Conservation (phyloP, 352 stramenopile species). For the Thalassiosira ordinaria region DNA sequence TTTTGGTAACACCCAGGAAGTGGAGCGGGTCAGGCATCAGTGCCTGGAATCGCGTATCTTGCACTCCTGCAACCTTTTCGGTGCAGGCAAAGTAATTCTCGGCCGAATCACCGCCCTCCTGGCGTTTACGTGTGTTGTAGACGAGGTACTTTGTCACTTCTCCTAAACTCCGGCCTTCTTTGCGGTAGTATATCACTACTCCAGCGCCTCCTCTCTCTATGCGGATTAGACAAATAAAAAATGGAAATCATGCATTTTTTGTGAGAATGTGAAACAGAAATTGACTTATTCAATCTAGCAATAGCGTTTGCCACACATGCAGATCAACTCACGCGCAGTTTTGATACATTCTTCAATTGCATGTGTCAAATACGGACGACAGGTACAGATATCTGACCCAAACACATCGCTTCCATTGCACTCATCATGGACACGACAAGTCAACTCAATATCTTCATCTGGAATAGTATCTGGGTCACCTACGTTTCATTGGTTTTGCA, state of each 20-base stretch:
- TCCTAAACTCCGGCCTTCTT: conserved; percentile 96
- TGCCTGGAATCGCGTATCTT: conserved; percentile 98
- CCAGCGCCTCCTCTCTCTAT: conserved; percentile 92
- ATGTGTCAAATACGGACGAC: conserved; percentile 97
- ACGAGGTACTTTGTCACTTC: conserved; percentile 99
- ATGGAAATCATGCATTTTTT: no score
- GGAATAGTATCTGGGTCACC: conserved; percentile 93
- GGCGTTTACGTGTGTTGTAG: conserved; percentile 99
- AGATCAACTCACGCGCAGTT: conserved; percentile 86
- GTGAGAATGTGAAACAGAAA: no score
- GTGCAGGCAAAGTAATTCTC: conserved; percentile 99
- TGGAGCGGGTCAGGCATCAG: conserved; percentile 99
- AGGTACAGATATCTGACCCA: conserved; percentile 99
- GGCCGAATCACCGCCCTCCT: conserved; percentile 95
- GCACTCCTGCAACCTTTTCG: conserved; percentile 95
- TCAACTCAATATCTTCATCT: conserved; percentile 96
- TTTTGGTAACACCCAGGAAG: conserved; percentile 96
- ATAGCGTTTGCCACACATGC: neutral
- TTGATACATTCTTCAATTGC: conserved; percentile 99
- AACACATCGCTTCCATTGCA: conserved; percentile 99
- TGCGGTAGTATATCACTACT: conserved; percentile 99
- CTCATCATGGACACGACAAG: conserved; percentile 97
- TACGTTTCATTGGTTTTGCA: no score
- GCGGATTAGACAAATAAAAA: neutral
- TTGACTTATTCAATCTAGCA: no score